Evolutionary conservation across 768 basidiomycete species (phyloP).

Genomic region (Amanita muscaria): DNA sequence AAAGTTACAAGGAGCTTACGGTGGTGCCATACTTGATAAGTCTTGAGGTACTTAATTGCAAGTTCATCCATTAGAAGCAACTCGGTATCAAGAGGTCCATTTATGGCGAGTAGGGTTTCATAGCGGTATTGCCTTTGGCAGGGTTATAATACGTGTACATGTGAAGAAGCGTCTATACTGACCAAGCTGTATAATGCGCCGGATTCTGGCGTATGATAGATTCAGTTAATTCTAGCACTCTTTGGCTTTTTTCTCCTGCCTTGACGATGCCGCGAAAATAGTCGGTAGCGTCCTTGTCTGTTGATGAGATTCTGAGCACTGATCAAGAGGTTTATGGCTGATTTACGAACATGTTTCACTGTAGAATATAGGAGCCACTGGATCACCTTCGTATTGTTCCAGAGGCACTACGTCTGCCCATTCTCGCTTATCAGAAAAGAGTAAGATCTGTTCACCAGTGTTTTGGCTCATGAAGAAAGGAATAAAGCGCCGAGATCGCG

Average conservation of each 20-base stretch:
- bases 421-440: conserved; percentile 57
- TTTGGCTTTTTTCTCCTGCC: conserved; percentile 64
- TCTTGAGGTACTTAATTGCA: conserved; percentile 79
- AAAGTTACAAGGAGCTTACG: conserved; percentile 64
- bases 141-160: conserved; percentile 2
- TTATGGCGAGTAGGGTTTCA: conserved; percentile 65
- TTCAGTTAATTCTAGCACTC: conserved; percentile 85
- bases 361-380: conserved; percentile 91
- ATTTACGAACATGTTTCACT: conserved; percentile 67
- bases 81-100: conserved; percentile 66
- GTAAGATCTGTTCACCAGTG: conserved; percentile 17
- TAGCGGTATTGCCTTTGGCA: conserved; percentile 85
- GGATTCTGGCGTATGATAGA: conserved; percentile 86
- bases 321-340: conserved; percentile 4
- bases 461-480: conserved; percentile 3
- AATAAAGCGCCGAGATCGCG: background rate
- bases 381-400: conserved; percentile 73
- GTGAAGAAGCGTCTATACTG: conserved; percentile 17
- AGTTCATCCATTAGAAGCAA: conserved; percentile 82
- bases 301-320: background rate
- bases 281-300: conserved; percentile 89
- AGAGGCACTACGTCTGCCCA: conserved; percentile 80
- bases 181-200: conserved; percentile 97
- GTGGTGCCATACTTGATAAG: conserved; percentile 98
- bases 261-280: conserved; percentile 85